Percentiles rank a stretch among this genome's conserved stretches.
Conservation (phyloP, 2,329 filamentous ascomycete genomes). For the Teratosphaeriaceae sp. region DNA sequence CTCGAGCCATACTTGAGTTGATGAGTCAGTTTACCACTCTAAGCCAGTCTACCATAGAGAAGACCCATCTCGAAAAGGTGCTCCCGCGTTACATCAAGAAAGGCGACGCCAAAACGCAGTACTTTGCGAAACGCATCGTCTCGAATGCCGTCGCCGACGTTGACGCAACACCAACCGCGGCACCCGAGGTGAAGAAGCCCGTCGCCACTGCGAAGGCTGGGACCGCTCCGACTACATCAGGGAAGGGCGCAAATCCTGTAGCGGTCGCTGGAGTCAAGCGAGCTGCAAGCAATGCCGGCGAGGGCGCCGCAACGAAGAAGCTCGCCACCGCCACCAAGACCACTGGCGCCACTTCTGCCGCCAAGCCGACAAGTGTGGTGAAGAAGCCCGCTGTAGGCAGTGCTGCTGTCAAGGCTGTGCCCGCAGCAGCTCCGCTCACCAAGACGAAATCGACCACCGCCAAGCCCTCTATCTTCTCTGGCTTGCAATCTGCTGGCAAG, state of each 20-base stretch:
- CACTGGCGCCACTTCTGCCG: constrained; percentile 11
- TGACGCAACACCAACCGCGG: constrained; percentile 1
- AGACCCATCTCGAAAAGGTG: constrained; percentile 60
- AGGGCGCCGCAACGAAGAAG: constrained; percentile 30
- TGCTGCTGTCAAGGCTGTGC: constrained; percentile 13
- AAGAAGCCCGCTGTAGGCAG: constrained; percentile 18
- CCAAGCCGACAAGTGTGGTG: constrained; percentile 14
- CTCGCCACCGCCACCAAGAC: constrained; percentile 21
- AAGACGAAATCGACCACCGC: constrained; percentile 31
- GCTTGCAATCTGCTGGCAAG: constrained; percentile 40
- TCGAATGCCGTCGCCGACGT: constrained; percentile 30
- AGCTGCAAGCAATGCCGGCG: constrained; percentile 16
- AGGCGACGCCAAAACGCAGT: constrained; percentile 58
- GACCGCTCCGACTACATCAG: constrained; percentile 6
- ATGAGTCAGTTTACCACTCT: constrained; percentile 58
- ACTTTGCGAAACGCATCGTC: constrained; percentile 54
- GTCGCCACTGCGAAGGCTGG: constrained; percentile 5
- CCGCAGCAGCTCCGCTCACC: constrained; percentile 12
- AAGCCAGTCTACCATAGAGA: constrained; percentile 53
- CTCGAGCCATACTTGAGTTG: constrained; percentile 44
- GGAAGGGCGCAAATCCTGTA: constrained; percentile 14
- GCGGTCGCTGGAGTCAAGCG: constrained; percentile 30
- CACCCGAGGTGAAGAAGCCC: background rate
- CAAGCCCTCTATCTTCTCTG: constrained; percentile 42
- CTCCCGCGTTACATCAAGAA: constrained; percentile 58